Conservation (phyloP, 2,329 filamentous ascomycete species). For the Fusarium sacchari region DNA sequence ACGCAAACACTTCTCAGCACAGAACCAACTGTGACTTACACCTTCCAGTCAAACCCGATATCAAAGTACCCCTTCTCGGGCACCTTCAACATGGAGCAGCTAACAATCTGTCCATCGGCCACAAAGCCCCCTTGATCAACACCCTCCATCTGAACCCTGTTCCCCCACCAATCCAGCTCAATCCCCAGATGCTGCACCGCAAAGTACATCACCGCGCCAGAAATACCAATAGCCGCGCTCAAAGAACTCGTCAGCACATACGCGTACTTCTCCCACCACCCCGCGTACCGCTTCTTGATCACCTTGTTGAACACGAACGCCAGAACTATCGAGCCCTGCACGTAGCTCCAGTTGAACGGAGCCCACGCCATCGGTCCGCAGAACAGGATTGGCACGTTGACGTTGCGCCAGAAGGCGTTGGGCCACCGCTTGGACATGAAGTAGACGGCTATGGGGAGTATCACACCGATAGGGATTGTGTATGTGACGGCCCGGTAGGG, state of each 20-base stretch:
- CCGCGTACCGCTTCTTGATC: constrained; percentile 37
- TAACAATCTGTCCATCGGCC: constrained; percentile 7
- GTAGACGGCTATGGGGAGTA: constrained; percentile 36
- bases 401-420: constrained; percentile 31
- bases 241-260: constrained; percentile 44
- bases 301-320: constrained; percentile 42
- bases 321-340: constrained; percentile 39
- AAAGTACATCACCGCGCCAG: constrained; percentile 43
- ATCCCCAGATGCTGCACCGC: constrained; percentile 33
- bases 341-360: constrained; percentile 43
- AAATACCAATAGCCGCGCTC: constrained; percentile 41
- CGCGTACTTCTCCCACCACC: constrained; percentile 45
- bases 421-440: constrained; percentile 32
- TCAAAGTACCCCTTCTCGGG: constrained; percentile 34
- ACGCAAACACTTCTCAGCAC: not conserved
- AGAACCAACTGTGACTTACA: not conserved
- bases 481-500: constrained; percentile 36
- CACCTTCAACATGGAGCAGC: constrained; percentile 36
- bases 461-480: constrained; percentile 26
- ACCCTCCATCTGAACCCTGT: constrained; percentile 26
- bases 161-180: constrained; percentile 41
- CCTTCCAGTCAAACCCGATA: constrained; percentile 28
- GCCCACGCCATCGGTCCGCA: constrained; percentile 40
- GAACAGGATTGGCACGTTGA: constrained; percentile 40
- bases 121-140: constrained; percentile 38